A percentile compares a stretch with the other conserved stretches of the same genome.
Conservation (phyloP, 192 early-diverging fungal genomes). For the Paraglomus brasilianum region DNA sequence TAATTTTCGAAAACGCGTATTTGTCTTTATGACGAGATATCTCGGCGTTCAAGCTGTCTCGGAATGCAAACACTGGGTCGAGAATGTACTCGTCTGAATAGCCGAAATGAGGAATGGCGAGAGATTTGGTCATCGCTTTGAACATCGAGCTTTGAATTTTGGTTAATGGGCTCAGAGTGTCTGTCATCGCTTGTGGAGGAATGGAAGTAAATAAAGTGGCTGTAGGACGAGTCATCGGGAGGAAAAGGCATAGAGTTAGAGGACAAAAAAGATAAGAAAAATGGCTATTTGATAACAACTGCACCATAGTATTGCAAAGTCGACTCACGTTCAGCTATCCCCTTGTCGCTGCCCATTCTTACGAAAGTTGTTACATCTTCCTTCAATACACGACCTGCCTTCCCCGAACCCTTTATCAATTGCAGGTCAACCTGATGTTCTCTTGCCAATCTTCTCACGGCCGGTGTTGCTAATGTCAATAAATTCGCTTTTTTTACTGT, state of each 20-base stretch:
- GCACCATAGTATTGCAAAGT: constrained; percentile 15
- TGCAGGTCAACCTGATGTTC: constrained; percentile 77
- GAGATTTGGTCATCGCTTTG: constrained; percentile 90
- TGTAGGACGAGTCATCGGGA: constrained; percentile 3
- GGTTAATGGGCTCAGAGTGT: constrained; percentile 66
- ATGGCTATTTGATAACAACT: neutral
- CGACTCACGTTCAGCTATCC: constrained; percentile 21
- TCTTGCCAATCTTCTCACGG: constrained; percentile 81
- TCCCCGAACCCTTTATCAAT: constrained; percentile 76
- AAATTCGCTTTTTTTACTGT: constrained; percentile 31
- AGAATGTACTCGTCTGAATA: constrained; percentile 89
- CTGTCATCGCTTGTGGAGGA: constrained; percentile 44
- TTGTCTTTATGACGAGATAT: constrained; percentile 49
- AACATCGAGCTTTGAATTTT: constrained; percentile 96
- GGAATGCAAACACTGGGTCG: constrained; percentile 63
- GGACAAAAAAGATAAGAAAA: neutral
- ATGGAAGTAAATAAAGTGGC: constrained; percentile 32
- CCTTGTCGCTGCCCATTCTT: no score
- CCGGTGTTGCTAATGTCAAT: constrained; percentile 75
- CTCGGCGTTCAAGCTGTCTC: constrained; percentile 64
- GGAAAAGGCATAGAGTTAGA: neutral
- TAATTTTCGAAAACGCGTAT: constrained; percentile 69
- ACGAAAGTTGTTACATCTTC: constrained; percentile 79
- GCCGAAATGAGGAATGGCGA: constrained; percentile 91
- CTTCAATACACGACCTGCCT: constrained; percentile 84